Evolutionary conservation across 2,329 filamentous ascomycete species (phyloP).

Genomic region (Exophiala mesophila): DNA sequence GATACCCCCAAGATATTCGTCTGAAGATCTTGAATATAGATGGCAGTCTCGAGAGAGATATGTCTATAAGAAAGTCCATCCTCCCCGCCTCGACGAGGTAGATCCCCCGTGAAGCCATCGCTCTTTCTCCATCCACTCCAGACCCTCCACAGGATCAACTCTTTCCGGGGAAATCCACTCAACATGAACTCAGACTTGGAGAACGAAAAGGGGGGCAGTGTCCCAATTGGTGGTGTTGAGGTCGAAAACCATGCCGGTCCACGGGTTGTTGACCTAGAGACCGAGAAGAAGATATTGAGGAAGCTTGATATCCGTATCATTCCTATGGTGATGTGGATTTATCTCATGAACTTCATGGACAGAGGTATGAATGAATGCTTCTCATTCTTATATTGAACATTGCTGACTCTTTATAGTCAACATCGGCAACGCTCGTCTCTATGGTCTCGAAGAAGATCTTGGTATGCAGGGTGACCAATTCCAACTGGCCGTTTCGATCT

Average conservation of each 20-base stretch:
- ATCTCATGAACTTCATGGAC: conserved; percentile 31
- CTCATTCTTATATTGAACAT: conserved; percentile 2
- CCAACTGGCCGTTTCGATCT: conserved; percentile 24
- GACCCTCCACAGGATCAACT: too few relatives aligned
- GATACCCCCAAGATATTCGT: too few relatives aligned
- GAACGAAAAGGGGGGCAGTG: background rate
- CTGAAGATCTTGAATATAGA: too few relatives aligned
- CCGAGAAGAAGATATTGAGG: conserved; percentile 25
- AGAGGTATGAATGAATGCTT: background rate
- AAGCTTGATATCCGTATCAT: conserved; percentile 30
- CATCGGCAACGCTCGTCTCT: conserved; percentile 3
- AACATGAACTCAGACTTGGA: background rate
- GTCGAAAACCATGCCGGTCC: background rate
- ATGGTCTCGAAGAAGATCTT: conserved; percentile 3
- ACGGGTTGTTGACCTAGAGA: background rate
- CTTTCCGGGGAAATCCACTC: too few relatives aligned
- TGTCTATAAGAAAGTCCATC: too few relatives aligned
- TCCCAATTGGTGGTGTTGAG: background rate
- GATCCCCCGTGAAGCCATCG: too few relatives aligned
- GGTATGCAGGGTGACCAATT: conserved; percentile 2
- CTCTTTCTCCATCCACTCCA: too few relatives aligned
- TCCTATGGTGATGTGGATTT: conserved; percentile 30
- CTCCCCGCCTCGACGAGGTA: too few relatives aligned
- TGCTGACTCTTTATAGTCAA: conserved; percentile 1
- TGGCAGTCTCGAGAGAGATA: too few relatives aligned